Evolutionary conservation across 192 early-diverging fungal species (phyloP), one percentile per base, ranked within the genome.

Genomic region (Backusella psychrophila): DNA sequence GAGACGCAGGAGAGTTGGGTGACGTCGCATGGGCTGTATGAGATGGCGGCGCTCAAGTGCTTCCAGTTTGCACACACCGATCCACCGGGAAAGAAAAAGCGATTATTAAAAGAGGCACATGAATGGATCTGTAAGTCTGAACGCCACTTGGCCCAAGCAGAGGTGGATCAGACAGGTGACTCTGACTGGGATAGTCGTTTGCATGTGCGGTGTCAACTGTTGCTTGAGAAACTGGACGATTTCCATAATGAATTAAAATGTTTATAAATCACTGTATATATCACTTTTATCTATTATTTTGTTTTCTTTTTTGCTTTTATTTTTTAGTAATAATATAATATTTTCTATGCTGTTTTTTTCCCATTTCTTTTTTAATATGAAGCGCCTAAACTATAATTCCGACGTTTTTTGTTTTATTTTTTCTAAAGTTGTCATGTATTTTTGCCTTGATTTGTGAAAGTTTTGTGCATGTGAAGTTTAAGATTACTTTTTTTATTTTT

Each of bases 191-290:
- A 79, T 17, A 77, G 71, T n/a, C 42, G 72, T 26, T 59, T 83
- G n/a, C 82, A 83, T 52, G 65, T 83, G 26, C 71, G 82, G 21
- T 83, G 82, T 39, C 82, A 80, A 36, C 35, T 83, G 17, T 36
- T 83, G 29, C 26, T 75, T 17, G 82, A 83, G 66, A 72, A 75
- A 49, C 1, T 83, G 29, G 75, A 79, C 1, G 71, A 73, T 35
- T 73, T 73, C 52, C 49, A 38, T 74, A 78, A 78, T 74, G 75
- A 81, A 79, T 78, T 84, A 70, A 70, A 21, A 49, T 31, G 19
- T n/a, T 49, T 49, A 49, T 44, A 44, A 44, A 44, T 17, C 42
- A 17, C 15, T 39, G 4, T 6, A 38, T 19, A 53, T 19, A 19
- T 17, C 14, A 17, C 14, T 17, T 5, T 49, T 53, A 21, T 53